Conservation (phyloP, 2,329 filamentous ascomycete genomes). For the Colletotrichum melonis region DNA sequence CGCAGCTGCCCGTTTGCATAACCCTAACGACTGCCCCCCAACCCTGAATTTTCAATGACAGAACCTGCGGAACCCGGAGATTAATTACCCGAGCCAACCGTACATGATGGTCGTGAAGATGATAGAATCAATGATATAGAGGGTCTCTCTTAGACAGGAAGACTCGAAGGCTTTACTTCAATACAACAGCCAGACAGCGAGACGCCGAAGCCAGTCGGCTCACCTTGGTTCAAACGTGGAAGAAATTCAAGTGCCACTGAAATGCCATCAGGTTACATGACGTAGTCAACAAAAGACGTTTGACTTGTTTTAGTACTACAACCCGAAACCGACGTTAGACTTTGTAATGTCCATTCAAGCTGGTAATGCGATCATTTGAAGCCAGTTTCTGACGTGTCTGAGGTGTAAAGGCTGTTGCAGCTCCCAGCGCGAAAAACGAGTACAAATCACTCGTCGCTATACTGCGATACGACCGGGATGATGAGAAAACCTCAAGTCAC, state of each 20-base stretch:
- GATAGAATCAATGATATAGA: background rate
- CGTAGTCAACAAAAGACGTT: background rate
- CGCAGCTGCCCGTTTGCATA: constrained; percentile 36
- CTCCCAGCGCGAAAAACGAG: too few relatives aligned
- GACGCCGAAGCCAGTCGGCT: background rate
- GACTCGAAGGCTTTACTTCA: background rate
- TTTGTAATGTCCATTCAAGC: too few relatives aligned
- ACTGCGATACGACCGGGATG: too few relatives aligned
- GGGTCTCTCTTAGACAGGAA: background rate
- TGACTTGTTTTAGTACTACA: background rate
- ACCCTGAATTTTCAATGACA: too few relatives aligned
- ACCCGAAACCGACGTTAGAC: background rate
- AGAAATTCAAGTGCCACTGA: background rate
- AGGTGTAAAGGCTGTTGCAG: too few relatives aligned
- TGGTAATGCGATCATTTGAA: too few relatives aligned
- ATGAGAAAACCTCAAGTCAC: too few relatives aligned
- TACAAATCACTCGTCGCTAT: too few relatives aligned
- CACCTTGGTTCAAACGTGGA: background rate
- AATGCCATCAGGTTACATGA: background rate
- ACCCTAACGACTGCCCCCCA: too few relatives aligned
- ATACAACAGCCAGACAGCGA: background rate
- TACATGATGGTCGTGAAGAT: background rate
- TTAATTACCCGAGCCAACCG: too few relatives aligned
- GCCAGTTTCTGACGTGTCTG: too few relatives aligned
- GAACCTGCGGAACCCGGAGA: too few relatives aligned